Base-by-base conservation (phyloP, 2,329 filamentous ascomycete species). In the Cercospora zeae-maydis region DNA sequence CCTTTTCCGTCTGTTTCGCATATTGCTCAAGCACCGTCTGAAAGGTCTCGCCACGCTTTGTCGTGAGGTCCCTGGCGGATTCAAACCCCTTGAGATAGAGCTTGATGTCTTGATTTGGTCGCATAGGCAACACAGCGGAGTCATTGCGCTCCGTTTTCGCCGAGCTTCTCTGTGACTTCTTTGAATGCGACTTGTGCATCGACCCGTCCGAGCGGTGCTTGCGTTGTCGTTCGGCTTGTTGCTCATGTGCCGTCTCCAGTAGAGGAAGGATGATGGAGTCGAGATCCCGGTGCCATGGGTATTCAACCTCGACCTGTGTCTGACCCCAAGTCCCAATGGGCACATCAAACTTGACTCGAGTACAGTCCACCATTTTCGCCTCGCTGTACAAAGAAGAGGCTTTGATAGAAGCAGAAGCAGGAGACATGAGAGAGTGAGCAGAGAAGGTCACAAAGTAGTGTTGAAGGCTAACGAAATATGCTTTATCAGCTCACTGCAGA, bases 201-300 rank as follows among this genome's bases (percentile, higher is more conserved):
- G 57, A 27, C 14, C 42, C 45, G 16, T 59, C 59, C 7, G 47
- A 42, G 21, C 52, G 52, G 16, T 64, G 62, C 49, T 64, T 60
- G 3, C 59, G 59, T 24, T 64, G 62, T 34, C 58, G 45, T 42
- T 61, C 62, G 14, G 59, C 58, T 57, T 64, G 62, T 8, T 55
- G 54, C 30, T 58, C 62, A 31, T 64, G 62, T 14, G 62, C 62
- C 9, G 58, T 54, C 24, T 64, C 62, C 45, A 64, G 58, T 19
- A 64, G 36, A 4, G 62, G 62, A 3, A 64, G 42, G 21, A 64
- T 64, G 54, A 64, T 64, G 30, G 58, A 61, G 31, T 64, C 62
- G 21, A 64, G 36, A 45, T 64, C 62, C 51, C 62, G 36, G 30
- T 64, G 58, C 62, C 62, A 64, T n/a, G 62, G 62, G 36, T 64